phyloP scores from a whole-genome alignment of 768 basidiomycete genomes.

The Suillus hirtellus region DNA sequence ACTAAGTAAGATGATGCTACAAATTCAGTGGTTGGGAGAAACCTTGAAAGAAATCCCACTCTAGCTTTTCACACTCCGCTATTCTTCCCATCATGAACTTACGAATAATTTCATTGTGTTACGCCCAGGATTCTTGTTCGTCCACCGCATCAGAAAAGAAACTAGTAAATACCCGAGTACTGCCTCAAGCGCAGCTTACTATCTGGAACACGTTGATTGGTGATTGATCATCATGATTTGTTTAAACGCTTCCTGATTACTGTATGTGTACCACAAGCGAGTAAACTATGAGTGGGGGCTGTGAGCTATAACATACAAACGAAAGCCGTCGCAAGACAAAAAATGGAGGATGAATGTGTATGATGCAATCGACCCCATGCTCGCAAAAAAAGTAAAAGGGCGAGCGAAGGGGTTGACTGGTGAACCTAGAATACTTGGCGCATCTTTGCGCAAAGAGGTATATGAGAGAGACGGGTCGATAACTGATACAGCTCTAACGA shows the following conservation, averaged over 20 bases:
- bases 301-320: slow-evolving; percentile 6
- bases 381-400: slow-evolving; percentile 13
- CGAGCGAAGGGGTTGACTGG: slow-evolving; percentile 11
- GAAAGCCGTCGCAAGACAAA: not conserved
- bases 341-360: slow-evolving; percentile 6
- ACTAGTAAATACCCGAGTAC: not conserved
- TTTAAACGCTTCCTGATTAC: slow-evolving; percentile 17
- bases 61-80: slow-evolving; percentile 36
- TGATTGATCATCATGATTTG: slow-evolving; percentile 7
- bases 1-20: slow-evolving; percentile 42
- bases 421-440: slow-evolving; percentile 3
- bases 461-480: not conserved
- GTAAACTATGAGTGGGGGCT: slow-evolving; percentile 20
- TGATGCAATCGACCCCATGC: slow-evolving; percentile 11
- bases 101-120: slow-evolving; percentile 9
- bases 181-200: not conserved
- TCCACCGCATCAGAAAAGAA: not conserved
- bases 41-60: slow-evolving; percentile 28
- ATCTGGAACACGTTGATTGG: not conserved
- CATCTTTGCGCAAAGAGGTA: slow-evolving; percentile 2
- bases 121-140: slow-evolving; percentile 2
- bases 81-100: slow-evolving; percentile 17
- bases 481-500: slow-evolving; percentile 9
- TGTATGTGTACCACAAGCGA: slow-evolving; percentile 15
- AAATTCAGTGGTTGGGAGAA: slow-evolving; percentile 33